These are phyloP conservation scores for Eucalyptus viminalis DNA, from an alignment of 345 rosid genomes.

Conservation along the genomic window DNA sequence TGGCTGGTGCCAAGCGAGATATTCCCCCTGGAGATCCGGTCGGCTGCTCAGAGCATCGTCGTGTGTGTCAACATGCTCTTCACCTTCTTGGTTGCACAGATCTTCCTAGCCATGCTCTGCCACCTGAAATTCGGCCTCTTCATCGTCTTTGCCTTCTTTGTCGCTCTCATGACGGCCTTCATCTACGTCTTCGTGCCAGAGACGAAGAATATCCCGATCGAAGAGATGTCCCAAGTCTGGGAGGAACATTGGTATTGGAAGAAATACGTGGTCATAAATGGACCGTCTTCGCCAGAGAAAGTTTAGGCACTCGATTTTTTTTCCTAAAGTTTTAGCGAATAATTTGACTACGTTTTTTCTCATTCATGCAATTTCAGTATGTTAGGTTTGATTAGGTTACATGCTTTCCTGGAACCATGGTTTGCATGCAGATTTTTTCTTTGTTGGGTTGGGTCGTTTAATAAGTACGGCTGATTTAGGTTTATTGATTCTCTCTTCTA, in stretches of 20 bases:
- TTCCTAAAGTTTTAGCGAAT: background rate
- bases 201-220: slow-evolving; percentile 22
- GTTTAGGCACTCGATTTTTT: background rate
- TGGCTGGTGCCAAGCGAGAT: slow-evolving; percentile 15
- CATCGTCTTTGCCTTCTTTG: background rate
- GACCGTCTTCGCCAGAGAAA: background rate
- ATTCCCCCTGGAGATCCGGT: slow-evolving; percentile 21
- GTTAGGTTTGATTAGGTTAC: background rate
- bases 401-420: background rate
- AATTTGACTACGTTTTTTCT: background rate
- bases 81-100: slow-evolving; percentile 8
- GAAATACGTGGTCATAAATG: background rate
- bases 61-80: slow-evolving; percentile 7
- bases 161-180: slow-evolving; percentile 12
- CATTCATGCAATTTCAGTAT: background rate
- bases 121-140: background rate
- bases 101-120: background rate
- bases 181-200: slow-evolving; percentile 18
- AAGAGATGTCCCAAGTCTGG: slow-evolving; percentile 14
- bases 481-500: background rate
- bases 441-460: background rate
- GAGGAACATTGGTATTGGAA: slow-evolving; percentile 10
- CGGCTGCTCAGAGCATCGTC: slow-evolving; percentile 20
- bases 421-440: background rate
- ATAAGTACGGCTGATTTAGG: background rate